Evolutionary conservation across 164 flowering plant genomes (phyloP).

Genomic region (Malania oleifera): DNA sequence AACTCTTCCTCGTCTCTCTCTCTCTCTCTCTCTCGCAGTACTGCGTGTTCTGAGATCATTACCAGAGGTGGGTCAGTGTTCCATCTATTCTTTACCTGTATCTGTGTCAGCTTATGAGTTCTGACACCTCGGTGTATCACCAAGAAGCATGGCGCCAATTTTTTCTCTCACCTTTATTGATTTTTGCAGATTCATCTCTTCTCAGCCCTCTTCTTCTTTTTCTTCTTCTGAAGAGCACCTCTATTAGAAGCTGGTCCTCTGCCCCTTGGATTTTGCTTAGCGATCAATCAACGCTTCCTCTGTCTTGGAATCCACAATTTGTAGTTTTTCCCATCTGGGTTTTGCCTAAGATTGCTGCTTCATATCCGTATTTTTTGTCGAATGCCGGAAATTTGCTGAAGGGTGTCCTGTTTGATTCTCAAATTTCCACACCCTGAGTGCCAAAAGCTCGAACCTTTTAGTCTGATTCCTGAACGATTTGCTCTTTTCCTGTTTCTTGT

Average conservation of each 20-base stretch:
- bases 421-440: conserved; percentile 7
- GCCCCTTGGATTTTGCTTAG: no score
- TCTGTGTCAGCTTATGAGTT: conserved; percentile 14
- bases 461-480: conserved; percentile 1
- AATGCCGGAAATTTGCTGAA: conserved; percentile 7
- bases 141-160: conserved; percentile 20
- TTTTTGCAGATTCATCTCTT: not conserved
- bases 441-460: not conserved
- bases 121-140: conserved; percentile 24
- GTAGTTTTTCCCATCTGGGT: conserved; percentile 9
- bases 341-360: not conserved
- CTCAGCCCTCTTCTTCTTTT: not conserved
- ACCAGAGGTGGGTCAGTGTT: conserved; percentile 15
- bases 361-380: not conserved
- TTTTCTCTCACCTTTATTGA: conserved; percentile 1
- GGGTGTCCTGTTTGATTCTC: not conserved
- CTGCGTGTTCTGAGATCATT: no score
- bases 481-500: not conserved
- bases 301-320: not conserved
- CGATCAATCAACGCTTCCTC: no score
- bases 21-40: not conserved
- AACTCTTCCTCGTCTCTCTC: no score
- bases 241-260: no score
- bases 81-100: not conserved
- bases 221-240: no score